Evolutionary conservation across 441 rosid genomes (phyloP).

Genomic region (Breynia disticha): DNA sequence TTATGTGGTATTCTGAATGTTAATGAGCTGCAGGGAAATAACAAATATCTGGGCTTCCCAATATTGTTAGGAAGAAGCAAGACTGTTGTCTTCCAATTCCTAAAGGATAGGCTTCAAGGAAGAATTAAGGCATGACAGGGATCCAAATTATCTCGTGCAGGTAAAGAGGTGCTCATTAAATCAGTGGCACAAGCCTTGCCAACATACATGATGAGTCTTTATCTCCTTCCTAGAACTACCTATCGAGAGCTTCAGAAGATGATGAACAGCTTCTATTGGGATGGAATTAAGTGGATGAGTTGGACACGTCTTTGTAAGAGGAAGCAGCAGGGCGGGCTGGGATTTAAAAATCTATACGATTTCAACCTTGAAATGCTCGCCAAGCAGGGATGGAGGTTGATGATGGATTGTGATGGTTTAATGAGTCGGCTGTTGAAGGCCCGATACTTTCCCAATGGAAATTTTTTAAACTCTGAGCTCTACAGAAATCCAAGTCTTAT

Average conservation of each 20-base stretch:
- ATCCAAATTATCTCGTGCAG: background rate
- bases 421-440: background rate
- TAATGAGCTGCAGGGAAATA: too few species aligned
- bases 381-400: background rate
- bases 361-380: background rate
- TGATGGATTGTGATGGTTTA: background rate
- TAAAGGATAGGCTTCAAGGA: too few species aligned
- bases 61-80: too few species aligned
- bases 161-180: background rate
- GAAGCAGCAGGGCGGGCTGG: background rate
- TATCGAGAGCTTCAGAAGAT: background rate
- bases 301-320: background rate
- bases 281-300: background rate
- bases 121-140: too few species aligned
- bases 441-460: background rate
- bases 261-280: slow-evolving; percentile 1
- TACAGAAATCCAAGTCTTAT: background rate
- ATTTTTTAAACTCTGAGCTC: background rate
- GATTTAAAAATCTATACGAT: background rate
- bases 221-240: background rate
- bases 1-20: too few species aligned
- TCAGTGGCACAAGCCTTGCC: background rate
- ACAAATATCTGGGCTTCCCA: too few species aligned
- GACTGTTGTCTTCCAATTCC: too few species aligned
- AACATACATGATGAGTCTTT: background rate